Evolutionary conservation across 495 filamentous ascomycete genomes (phyloP), one percentile per base, ranked within the genome.

Genomic region (Cercophora newfieldiana): DNA sequence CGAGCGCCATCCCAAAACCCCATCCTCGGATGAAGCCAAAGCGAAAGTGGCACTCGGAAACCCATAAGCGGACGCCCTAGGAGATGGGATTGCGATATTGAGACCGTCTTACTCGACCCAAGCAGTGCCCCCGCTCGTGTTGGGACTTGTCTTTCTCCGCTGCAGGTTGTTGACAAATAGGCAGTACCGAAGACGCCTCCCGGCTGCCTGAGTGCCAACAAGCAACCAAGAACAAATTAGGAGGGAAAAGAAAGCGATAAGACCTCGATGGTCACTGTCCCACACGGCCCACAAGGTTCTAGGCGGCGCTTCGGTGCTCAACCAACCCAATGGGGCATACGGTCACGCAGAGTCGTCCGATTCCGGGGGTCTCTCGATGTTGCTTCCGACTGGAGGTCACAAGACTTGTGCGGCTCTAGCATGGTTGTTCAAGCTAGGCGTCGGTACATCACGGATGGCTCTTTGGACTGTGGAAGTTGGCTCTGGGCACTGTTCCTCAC

Each of bases 391-490:
- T 33, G 25, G 33, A 25, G 31, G 61, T 26, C 21, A 33, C 59
- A 30, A 29, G 29, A 29, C 54, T 44, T 55, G 60, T 64, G 61
- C 61, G 56, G 66, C 66, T 64, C 61, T 31, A 49, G 62, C 24
- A 56, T 7, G 19, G 51, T 26, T 14, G 51, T 19, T 50, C 37
- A 50, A 22, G 22, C 33, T 48, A 8, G 2, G 37, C 10, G 2
- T 2, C 37, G 2, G 37, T 44, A 14, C 37, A 14, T 14, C 10
- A 44, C 4, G 2, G 2, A 44, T 44, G 37, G 12, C 3, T 44
- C 3, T 44, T 44, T 44, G 37, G 10, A 44, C 37, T 44, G 37
- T 44, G 37, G 37, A 33, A 44, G 12, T 2, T 14, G 2, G 10
- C 12, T 44, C 37, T 44, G 12, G 37, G 3, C 18, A 14, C 10